A percentile compares a stretch with the other conserved stretches of the same genome.
Conservation (phyloP, 2,329 filamentous ascomycete species). For the Penicillium sp. region DNA sequence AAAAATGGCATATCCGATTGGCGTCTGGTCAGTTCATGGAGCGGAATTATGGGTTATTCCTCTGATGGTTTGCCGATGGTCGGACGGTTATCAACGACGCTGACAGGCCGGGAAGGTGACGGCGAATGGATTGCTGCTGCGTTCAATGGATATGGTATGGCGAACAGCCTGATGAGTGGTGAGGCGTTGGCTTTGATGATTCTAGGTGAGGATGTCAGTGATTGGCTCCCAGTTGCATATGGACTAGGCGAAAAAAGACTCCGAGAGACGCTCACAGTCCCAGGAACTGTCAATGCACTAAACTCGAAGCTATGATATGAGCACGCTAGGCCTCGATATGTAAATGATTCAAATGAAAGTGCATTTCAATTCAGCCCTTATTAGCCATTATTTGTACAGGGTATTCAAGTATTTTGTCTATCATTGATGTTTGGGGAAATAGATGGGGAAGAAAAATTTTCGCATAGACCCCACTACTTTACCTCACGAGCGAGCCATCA, state of each 20-base stretch:
- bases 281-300: slow-evolving; percentile 12
- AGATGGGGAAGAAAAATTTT: background rate
- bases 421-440: background rate
- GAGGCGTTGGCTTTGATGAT: slow-evolving; percentile 29
- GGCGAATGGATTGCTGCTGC: slow-evolving; percentile 55
- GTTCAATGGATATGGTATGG: slow-evolving; percentile 68
- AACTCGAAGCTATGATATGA: slow-evolving; percentile 11
- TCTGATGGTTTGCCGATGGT: slow-evolving; percentile 52
- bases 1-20: slow-evolving; percentile 7
- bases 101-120: slow-evolving; percentile 27
- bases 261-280: slow-evolving; percentile 10
- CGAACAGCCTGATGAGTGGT: slow-evolving; percentile 46
- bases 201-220: slow-evolving; percentile 22
- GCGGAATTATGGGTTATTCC: slow-evolving; percentile 50
- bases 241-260: slow-evolving; percentile 16
- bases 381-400: background rate
- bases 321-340: background rate
- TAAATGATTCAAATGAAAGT: background rate
- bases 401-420: slow-evolving; percentile 3
- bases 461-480: slow-evolving; percentile 1
- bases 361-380: background rate
- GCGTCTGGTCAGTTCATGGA: slow-evolving; percentile 27
- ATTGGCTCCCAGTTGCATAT: slow-evolving; percentile 29
- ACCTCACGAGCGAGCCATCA: background rate
- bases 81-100: slow-evolving; percentile 45